A percentile compares a stretch with the other conserved stretches of the same genome.
Evolutionary conservation across 306 rosid genomes (phyloP).

Genomic region (Alnus glutinosa): DNA sequence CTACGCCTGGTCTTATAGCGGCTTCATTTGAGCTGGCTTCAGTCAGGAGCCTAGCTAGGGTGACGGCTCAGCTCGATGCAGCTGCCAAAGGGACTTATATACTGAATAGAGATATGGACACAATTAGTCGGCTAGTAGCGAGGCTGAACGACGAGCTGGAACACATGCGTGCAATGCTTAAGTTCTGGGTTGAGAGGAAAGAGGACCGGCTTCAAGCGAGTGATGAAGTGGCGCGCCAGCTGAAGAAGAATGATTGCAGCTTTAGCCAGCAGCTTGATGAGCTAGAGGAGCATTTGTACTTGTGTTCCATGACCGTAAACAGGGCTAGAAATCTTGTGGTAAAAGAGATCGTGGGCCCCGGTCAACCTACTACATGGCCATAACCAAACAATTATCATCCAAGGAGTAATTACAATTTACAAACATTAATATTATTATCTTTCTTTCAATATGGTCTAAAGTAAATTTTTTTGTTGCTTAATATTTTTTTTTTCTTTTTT

Average conservation of each 20-base stretch:
- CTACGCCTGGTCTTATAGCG: constrained; percentile 41
- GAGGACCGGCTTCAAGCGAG: constrained; percentile 38
- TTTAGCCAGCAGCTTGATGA: constrained; percentile 72
- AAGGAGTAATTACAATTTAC: neutral
- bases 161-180: constrained; percentile 38
- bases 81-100: constrained; percentile 75
- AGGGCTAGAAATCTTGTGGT: constrained; percentile 69
- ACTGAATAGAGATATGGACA: constrained; percentile 67
- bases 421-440: neutral
- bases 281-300: constrained; percentile 77
- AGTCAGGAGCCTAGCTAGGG: constrained; percentile 26
- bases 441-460: too few species aligned
- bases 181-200: constrained; percentile 59
- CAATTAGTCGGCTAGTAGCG: constrained; percentile 55
- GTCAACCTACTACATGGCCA: constrained; percentile 2
- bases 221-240: constrained; percentile 49
- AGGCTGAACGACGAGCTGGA: constrained; percentile 66
- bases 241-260: constrained; percentile 47
- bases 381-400: neutral
- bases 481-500: too few species aligned
- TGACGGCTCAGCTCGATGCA: constrained; percentile 48
- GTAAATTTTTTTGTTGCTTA: too few species aligned
- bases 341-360: constrained; percentile 38
- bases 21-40: constrained; percentile 36
- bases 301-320: constrained; percentile 85